Base-by-base conservation (phyloP, 108 stramenopile genomes). In the Nitzschia inconspicua region DNA sequence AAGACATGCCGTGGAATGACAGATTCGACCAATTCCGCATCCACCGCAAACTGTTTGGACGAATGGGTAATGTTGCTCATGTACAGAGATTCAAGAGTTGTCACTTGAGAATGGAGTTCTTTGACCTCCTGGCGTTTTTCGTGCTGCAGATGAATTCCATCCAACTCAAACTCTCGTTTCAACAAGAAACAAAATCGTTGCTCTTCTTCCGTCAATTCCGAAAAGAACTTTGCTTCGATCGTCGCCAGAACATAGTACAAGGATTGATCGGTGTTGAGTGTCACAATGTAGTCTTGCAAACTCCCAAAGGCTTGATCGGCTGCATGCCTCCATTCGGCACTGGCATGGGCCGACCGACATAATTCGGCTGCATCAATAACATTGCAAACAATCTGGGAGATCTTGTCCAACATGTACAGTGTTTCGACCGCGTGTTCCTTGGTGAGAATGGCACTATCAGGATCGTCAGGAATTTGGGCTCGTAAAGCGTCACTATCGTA, bases 291-390 rank as follows among this genome's bases (percentile, higher is more conserved):
- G 23, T 84, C 86, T 39, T 85, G 78, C 14, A 98, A 48, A 6
- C 76, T 30, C 25, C 60, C 59, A 59, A 96, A 96, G 13, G 94
- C 86, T 22, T 76, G 66, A 19, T 83, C 58, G 14, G 97, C 95
- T 1, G 75, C 79, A 1, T 81, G 53, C 23, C 97, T 57, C 85
- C 91, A 95, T 44, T 62, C 62, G 2, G 74, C 53, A 44, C 56
- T 64, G 13, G 83, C 76, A 69, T 98, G 97, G 0, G 84, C 90
- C 16, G 82, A 93, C 8, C 95, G 86, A 61, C 91, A 90, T 2
- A 98, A 54, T 59, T 98, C 97, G 13, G 95, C 92, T 3, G 97
- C 95, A 69, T 98, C 97, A 54, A 98, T 95, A 44, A 95, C 94
- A 57, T 89, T 87, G 74, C 97, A 98, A 4, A 98, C 85, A 8